Evolutionary conservation across 108 stramenopile species (phyloP).

Genomic region (Cyclostephanos invisitatus): DNA sequence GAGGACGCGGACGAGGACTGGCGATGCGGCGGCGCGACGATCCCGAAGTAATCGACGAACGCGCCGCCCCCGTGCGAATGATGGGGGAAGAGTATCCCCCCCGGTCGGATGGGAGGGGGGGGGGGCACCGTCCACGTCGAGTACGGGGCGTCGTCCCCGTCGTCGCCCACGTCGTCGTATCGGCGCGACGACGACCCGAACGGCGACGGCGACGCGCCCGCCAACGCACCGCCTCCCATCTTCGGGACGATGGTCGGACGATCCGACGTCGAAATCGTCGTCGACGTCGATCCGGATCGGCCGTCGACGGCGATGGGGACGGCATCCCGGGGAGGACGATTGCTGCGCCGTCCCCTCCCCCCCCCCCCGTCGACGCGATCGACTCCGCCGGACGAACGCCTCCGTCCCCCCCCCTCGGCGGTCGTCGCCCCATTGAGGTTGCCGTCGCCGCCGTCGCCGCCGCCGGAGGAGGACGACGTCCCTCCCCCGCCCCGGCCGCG

Average conservation of each 20-base stretch:
- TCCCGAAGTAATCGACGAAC: neutral
- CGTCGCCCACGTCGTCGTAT: neutral
- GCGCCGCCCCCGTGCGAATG: neutral
- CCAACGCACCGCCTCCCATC: too few relatives aligned
- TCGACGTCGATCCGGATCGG: neutral
- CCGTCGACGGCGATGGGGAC: neutral
- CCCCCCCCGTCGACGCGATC: neutral
- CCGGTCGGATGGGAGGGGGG: neutral
- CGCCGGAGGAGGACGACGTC: neutral
- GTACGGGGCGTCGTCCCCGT: neutral
- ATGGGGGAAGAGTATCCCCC: neutral
- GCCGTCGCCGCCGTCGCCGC: neutral
- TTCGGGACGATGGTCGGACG: too few relatives aligned
- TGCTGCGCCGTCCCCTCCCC: neutral
- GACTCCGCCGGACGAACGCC: neutral
- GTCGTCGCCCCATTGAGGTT: neutral
- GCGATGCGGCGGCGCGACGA: neutral
- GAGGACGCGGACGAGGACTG: too few relatives aligned
- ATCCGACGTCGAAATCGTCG: neutral
- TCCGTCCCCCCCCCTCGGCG: neutral
- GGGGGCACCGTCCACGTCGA: neutral
- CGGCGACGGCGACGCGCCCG: neutral
- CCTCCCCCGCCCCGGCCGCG: neutral
- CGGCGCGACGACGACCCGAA: neutral
- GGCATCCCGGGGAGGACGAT: neutral